Evolutionary conservation across 306 rosid species (phyloP), one percentile per base, ranked within the genome.

Genomic region (Potentilla sterilis): DNA sequence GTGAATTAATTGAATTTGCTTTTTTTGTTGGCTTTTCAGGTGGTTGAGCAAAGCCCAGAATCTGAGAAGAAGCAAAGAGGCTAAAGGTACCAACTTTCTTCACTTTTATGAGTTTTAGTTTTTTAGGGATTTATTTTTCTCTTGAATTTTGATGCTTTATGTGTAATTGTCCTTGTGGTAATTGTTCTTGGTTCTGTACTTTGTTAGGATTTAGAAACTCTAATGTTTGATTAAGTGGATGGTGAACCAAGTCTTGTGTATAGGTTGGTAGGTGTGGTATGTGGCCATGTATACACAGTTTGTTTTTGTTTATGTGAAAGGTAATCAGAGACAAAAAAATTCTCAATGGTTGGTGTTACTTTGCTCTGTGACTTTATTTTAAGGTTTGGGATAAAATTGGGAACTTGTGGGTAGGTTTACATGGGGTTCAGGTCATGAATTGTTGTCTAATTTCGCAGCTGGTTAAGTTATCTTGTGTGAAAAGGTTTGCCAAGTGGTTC

Each of bases 21-120:
- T 52, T 72, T 21, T 75, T 74, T 22, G 15, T 59, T 79, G 80
- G 80, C 71, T 78, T 61, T 44, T 9, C 42, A 38, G n/a, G 62
- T 59, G 43, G 65, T 71, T 71, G 81, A 48, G 43, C 11, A 38
- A 35, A 64, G 47, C 73, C 28, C 61, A 40, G 79, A 74, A 49
- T 67, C 64, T 8, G 42, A 55, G 63, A 44, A 58, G 12, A 34
- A 28, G 14, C 76, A 28, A 42, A 35, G 62, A 28, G 65, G 4
- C 28, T 37, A 21, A 21, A 78, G 82, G 82, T 82, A 69, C 41
- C n/a, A 1, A 35, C 14, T 62, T 72, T 46, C 28, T 43, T 41
- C 22, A 1, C 7, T 1, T 42, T 54, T 7, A 0, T 58, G 10
- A 0, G 19, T 74, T 74, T 13, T 69, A 11, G 38, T 8, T 9